Evolutionary conservation across 768 basidiomycete genomes (phyloP), one percentile per base, ranked within the genome.

Genomic region (Trametes gibbosa): DNA sequence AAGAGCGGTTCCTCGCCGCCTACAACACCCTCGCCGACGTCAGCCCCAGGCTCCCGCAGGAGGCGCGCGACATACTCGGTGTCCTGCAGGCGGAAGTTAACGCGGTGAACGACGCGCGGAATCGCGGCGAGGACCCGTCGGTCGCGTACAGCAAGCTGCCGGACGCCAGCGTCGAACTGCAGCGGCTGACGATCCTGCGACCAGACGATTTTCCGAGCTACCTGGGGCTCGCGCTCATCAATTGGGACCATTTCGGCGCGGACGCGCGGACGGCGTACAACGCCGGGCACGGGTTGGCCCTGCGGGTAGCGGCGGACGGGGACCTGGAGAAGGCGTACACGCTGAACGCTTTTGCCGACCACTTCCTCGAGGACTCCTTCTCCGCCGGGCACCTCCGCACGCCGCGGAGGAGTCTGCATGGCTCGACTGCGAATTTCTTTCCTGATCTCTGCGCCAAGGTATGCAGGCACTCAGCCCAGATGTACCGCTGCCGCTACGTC

Each of bases 71-170:
- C n/a, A 65, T 65, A 41, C 58, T 65, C 23, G 51, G 27, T n/a
- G 37, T 65, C 1, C 48, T 65, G 14, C 61, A 63, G 37, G 17
- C 45, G 1, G 61, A 59, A 32, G 40, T 65, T 40, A 53, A 62
- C 35, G 57, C 56, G 2, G 61, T 65, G 23, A 65, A 65, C 53
- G 46, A 46, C 3, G 61, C 63, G 3, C 29, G 59, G 13, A 16
- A 13, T 12, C 10, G 39, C n/a, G 43, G 37, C 39, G 19, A 59
- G 27, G 53, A 65, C 29, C 61, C 61, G 3, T 63, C 61, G 5
- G 24, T 59, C 14, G 63, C 37, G 37, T 63, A 63, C 53, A 25
- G 23, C 61, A 29, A 32, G n/a, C 35, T 65, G 3, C 61, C 61
- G 5, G 61, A 65, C 41, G 37, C 59, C 16, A 59, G 27, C 32